Evolutionary conservation across 352 stramenopile genomes (phyloP).

Genomic region (Phytopythium mirpurense): DNA sequence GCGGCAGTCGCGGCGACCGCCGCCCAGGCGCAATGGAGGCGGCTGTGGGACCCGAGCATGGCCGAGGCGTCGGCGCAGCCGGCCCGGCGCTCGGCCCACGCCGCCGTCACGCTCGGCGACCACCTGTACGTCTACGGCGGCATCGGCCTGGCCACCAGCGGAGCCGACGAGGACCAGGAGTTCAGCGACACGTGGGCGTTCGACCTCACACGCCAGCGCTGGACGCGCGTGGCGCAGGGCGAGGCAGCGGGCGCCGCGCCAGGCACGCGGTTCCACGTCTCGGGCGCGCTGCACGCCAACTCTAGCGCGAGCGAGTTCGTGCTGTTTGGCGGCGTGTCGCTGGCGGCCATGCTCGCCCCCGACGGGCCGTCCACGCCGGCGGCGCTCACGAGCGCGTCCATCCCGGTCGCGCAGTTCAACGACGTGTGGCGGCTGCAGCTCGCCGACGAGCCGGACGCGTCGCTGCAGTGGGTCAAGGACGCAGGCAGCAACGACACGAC

Average conservation of each 20-base stretch:
- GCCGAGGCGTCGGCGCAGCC: slow-evolving; percentile 18
- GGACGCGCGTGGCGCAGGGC: slow-evolving; percentile 18
- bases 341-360: slow-evolving; percentile 14
- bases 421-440: slow-evolving; percentile 48
- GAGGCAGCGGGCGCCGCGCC: slow-evolving; percentile 12
- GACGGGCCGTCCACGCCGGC: not conserved
- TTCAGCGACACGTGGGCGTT: slow-evolving; percentile 76
- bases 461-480: slow-evolving; percentile 32
- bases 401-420: slow-evolving; percentile 41
- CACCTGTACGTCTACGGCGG: slow-evolving; percentile 60
- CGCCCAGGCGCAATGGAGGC: slow-evolving; percentile 39
- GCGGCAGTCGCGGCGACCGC: not conserved
- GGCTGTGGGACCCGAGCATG: slow-evolving; percentile 30
- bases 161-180: slow-evolving; percentile 35
- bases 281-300: slow-evolving; percentile 36
- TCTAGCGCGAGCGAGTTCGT: slow-evolving; percentile 35
- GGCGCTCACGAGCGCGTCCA: slow-evolving; percentile 5
- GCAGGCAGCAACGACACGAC: slow-evolving; percentile 5
- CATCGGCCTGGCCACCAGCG: slow-evolving; percentile 25
- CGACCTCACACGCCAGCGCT: slow-evolving; percentile 27
- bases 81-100: slow-evolving; percentile 49
- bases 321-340: slow-evolving; percentile 45
- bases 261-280: slow-evolving; percentile 36
- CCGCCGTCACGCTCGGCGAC: slow-evolving; percentile 38
- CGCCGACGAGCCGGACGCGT: slow-evolving; percentile 1